Percentiles rank a stretch among this genome's conserved stretches.
These are phyloP conservation scores for Epichloe elymi DNA, from an alignment of 2,329 filamentous ascomycete genomes.

Conservation along the genomic window DNA sequence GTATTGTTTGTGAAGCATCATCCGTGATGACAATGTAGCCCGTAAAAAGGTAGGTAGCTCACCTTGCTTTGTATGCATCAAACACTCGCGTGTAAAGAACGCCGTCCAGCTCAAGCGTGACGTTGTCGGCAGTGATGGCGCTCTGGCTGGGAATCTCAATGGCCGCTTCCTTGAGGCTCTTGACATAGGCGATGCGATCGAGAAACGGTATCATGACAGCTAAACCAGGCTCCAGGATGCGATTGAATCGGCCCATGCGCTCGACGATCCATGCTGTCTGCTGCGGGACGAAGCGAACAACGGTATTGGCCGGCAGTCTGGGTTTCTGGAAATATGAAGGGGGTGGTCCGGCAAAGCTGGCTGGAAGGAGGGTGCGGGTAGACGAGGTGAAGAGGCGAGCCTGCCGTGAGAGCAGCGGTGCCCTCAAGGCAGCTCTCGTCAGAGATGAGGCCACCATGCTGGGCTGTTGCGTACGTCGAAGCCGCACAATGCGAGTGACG, in stretches of 20 bases:
- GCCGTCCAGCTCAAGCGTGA: constrained; percentile 90
- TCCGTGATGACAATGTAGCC: too few species aligned
- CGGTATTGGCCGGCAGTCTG: constrained; percentile 77
- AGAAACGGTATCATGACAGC: constrained; percentile 81
- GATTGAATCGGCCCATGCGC: constrained; percentile 95
- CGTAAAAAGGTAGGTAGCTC: constrained; percentile 15
- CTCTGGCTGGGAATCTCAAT: constrained; percentile 97
- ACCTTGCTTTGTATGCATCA: constrained; percentile 96
- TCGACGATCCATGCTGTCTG: constrained; percentile 99
- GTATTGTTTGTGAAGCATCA: neutral
- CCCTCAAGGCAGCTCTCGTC: constrained; percentile 5
- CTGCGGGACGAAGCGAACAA: constrained; percentile 95
- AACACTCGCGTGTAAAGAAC: constrained; percentile 93
- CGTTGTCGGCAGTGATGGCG: constrained; percentile 96
- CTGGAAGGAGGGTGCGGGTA: constrained; percentile 18
- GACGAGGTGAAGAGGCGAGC: constrained; percentile 20
- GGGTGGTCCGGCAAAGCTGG: constrained; percentile 14
- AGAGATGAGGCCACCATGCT: constrained; percentile 5
- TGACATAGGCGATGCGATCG: constrained; percentile 95
- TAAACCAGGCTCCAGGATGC: constrained; percentile 83
- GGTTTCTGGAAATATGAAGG: constrained; percentile 70
- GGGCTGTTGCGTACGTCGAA: constrained; percentile 6
- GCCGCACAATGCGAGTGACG: constrained; percentile 4
- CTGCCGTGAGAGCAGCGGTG: constrained; percentile 5
- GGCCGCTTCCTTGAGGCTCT: constrained; percentile 89